Evolutionary conservation across 2,329 filamentous ascomycete species (phyloP), one percentile per base, ranked within the genome.

Genomic region (Amylocarpus encephaloides): DNA sequence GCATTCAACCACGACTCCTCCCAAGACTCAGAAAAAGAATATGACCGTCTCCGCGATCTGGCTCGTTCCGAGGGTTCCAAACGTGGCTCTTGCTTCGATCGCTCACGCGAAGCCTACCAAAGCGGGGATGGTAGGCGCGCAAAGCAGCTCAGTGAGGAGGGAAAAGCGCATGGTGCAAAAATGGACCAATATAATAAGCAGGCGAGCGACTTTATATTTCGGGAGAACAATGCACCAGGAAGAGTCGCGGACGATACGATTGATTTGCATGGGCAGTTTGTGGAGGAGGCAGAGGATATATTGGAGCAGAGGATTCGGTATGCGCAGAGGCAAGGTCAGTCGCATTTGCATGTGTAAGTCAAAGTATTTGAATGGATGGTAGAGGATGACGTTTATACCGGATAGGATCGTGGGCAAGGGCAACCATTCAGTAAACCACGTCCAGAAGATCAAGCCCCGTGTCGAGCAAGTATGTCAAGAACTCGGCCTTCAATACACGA

Each of bases 371-470:
- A 11, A 6, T n/a, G 19, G 6, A 18, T 18, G 11, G 22, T 3
- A 19, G 12, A 9, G 15, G 13, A n/a, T 6, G 12, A 30, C 36
- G 22, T 10, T 13, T 29, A 34, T 32, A 34, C 10, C 7, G 22
- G 22, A 26, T 52, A 79, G 76, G 36, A 96, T 98, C 63, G 92
- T 97, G 29, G 93, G 93, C 64, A 95, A 92, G 70, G 93, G 93
- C 2, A 93, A 94, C 67, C 93, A 98, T 71, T 88, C 83, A 45
- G 73, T 71, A 9, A 79, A 83, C 58, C 86, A 93, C 63, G 77
- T 97, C 19, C 89, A 95, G 69, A 96, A 93, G 75, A 83, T 98
- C 69, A 96, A 95, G 72, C 93, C 93, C n/a, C 79, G 87, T 54
- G 89, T 97, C 39, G 91, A 97, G 71, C 78, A 87, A 66, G 75